These are phyloP conservation scores for Colletotrichum falcatum DNA, from an alignment of 2,329 filamentous ascomycete genomes.

Conservation along the genomic window DNA sequence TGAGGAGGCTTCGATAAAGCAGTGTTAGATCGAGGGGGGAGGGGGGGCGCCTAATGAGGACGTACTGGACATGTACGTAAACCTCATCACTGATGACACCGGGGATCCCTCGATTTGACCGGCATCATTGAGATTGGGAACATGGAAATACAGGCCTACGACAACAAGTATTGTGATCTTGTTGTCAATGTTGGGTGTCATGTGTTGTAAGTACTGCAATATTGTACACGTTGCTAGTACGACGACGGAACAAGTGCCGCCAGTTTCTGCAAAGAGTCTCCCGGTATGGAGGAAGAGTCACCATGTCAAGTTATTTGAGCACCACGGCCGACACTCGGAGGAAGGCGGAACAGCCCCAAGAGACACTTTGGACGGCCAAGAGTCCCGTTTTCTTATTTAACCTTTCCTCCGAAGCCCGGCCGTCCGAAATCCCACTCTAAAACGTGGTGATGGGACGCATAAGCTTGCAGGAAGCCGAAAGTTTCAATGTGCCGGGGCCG, in stretches of 20 bases:
- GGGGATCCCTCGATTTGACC: background rate
- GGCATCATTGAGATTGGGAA: background rate
- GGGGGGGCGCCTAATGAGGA: background rate
- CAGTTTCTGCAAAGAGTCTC: background rate
- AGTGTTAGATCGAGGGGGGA: too few species aligned
- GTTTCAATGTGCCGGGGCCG: conserved; percentile 24
- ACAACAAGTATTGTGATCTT: background rate
- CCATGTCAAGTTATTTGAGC: background rate
- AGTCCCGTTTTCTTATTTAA: too few species aligned
- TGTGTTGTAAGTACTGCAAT: background rate
- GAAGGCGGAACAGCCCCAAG: background rate
- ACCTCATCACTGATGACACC: too few species aligned
- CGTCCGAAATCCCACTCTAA: conserved; percentile 13
- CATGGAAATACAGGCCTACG: background rate
- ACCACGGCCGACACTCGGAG: background rate
- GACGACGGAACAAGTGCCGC: too few species aligned
- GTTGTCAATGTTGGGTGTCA: background rate
- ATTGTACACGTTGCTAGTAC: background rate
- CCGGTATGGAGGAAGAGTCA: too few species aligned
- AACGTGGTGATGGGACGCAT: conserved; percentile 32
- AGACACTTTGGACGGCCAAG: background rate
- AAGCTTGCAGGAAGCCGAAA: conserved; percentile 1
- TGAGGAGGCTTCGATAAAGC: background rate
- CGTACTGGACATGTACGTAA: too few species aligned
- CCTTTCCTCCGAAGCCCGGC: background rate